Base-by-base conservation (phyloP, 2,329 filamentous ascomycete species). In the Colletotrichum tofieldiae region DNA sequence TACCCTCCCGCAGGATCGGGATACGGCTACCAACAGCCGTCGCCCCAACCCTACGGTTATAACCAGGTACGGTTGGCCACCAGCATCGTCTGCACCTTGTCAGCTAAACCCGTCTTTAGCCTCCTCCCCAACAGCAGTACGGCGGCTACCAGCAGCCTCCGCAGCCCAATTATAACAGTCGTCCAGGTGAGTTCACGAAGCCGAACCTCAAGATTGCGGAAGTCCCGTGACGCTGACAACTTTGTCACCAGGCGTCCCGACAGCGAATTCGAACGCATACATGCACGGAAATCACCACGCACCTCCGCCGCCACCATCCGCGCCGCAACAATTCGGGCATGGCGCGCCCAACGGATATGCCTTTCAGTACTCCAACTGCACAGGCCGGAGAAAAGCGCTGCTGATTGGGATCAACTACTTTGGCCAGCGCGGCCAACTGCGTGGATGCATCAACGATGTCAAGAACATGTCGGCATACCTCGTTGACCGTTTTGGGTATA, bases 351-450 rank as follows among this genome's bases (percentile, higher is more conserved):
- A 91, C 74, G 88, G 88, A 77, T 98, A 98, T 82, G 90, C 87
- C 55, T 98, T 95, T 83, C 93, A 96, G 82, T 98, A 98, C 83
- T 98, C 95, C 58, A 93, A 93, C 76, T 98, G 95, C 81, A 97
- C 93, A 6, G 96, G 95, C 56, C 91, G 92, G 77, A 88, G 95
- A 80, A 98, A 98, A 85, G 96, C 95, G 5, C 85, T 98, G 39
- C 84, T 98, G 73, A 96, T 98, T 76, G 96, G 96, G 67, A 98
- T 98, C 86, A 98, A 98, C 84, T 98, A 98, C 84, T 98, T 98
- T 80, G 92, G 93, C 63, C 95, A 98, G 84, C 91, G 94, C 70
- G 95, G 95, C 37, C 94, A 98, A 86, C 87, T 98, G 59, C 89
- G 95, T 70, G 96, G 96, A 56, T 98, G 96, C 80, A 98, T 98